These are phyloP conservation scores for Ogataea pilisensis DNA, from an alignment of 805 yeast genomes.

Conservation along the genomic window DNA sequence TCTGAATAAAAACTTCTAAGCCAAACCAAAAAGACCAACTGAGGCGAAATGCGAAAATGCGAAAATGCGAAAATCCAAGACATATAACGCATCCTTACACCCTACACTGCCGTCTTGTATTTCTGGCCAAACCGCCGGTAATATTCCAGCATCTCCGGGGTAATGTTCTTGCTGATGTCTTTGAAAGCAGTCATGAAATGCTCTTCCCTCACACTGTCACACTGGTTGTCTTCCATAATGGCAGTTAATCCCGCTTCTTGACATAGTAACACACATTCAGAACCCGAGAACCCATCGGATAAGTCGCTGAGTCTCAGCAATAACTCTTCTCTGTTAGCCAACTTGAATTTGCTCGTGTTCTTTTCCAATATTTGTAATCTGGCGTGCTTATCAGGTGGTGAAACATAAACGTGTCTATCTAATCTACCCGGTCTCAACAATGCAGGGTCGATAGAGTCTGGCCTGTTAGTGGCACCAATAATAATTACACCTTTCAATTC, in stretches of 20 bases:
- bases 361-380: conserved; percentile 73
- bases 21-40: no score
- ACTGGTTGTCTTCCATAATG: conserved; percentile 68
- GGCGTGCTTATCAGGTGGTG: conserved; percentile 85
- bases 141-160: conserved; percentile 77
- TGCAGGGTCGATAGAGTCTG: conserved; percentile 90
- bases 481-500: conserved; percentile 89
- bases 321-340: conserved; percentile 38
- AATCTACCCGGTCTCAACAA: conserved; percentile 92
- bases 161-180: conserved; percentile 74
- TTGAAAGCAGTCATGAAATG: conserved; percentile 64
- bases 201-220: conserved; percentile 46
- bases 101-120: conserved; percentile 21
- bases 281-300: conserved; percentile 95
- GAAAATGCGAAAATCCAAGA: no score
- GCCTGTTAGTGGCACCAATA: conserved; percentile 95
- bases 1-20: no score
- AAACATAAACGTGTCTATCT: conserved; percentile 88
- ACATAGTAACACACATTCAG: conserved; percentile 86
- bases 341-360: conserved; percentile 60
- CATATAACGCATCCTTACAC: no score
- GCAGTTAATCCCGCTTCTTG: conserved; percentile 97
- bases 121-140: conserved; percentile 53
- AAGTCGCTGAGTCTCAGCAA: conserved; percentile 49
- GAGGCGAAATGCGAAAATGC: no score